Evolutionary conservation across 2,329 filamentous ascomycete species (phyloP).

Genomic region (Microdochium nivale): DNA sequence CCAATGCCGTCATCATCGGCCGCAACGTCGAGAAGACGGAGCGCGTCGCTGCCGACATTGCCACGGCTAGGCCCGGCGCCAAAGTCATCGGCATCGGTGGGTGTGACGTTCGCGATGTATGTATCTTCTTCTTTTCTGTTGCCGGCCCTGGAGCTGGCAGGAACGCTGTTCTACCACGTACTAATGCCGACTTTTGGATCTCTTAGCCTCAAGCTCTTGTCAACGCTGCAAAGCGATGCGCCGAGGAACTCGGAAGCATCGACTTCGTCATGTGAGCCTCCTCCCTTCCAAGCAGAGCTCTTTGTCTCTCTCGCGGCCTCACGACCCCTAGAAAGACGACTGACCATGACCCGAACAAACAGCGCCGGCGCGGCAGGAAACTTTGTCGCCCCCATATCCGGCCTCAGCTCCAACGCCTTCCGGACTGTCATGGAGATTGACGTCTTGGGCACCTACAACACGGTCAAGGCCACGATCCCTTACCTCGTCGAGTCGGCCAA

Average conservation of each 20-base stretch:
- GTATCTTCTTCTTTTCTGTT: conserved; percentile 21
- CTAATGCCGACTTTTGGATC: neutral
- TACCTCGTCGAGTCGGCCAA: conserved; percentile 68
- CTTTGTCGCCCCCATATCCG: conserved; percentile 79
- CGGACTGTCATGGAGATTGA: conserved; percentile 96
- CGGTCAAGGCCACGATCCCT: conserved; percentile 82
- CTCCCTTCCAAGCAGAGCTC: neutral
- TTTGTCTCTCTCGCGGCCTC: neutral
- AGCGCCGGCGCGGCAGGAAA: conserved; percentile 94
- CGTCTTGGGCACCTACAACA: conserved; percentile 88
- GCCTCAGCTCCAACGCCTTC: conserved; percentile 82
- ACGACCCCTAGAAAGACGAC: neutral
- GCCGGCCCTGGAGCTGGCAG: neutral
- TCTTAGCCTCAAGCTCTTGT: conserved; percentile 36
- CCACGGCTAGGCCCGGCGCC: conserved; percentile 65
- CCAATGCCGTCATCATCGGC: conserved; percentile 89
- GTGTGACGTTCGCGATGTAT: conserved; percentile 65
- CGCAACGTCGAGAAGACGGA: conserved; percentile 86
- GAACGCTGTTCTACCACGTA: neutral
- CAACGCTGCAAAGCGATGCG: conserved; percentile 69
- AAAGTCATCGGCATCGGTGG: conserved; percentile 82
- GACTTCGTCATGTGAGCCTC: conserved; percentile 80
- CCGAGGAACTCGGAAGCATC: conserved; percentile 74
- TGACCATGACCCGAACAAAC: neutral
- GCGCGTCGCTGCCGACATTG: conserved; percentile 70